A percentile compares a stretch with the other conserved stretches of the same genome.
Evolutionary conservation across 345 rosid genomes (phyloP).

Genomic region (Eucalyptus brandiana): DNA sequence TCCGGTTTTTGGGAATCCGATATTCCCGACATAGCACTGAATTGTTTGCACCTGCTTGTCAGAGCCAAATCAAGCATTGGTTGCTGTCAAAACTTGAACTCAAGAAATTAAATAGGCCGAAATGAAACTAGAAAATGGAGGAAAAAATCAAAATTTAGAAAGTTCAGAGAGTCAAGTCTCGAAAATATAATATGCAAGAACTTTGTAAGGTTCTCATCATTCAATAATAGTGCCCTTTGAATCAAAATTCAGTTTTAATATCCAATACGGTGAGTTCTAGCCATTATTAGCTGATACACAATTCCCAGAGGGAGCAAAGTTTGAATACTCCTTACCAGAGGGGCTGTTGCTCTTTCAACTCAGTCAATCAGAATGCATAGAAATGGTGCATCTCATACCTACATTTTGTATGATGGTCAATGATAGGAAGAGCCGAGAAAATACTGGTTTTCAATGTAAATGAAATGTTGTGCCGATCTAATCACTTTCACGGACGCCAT

Average conservation of each 20-base stretch:
- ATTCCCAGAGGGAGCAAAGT: not conserved
- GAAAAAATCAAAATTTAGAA: too few species aligned
- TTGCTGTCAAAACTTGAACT: not conserved
- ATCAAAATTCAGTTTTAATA: not conserved
- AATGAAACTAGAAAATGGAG: not conserved
- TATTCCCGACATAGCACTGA: too few species aligned
- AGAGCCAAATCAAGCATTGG: not conserved
- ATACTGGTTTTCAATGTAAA: constrained; percentile 65
- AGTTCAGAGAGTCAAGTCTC: too few species aligned
- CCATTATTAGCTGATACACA: not conserved
- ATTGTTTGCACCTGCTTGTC: constrained; percentile 44
- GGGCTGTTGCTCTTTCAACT: not conserved
- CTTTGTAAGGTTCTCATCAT: too few species aligned
- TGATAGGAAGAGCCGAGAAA: constrained; percentile 50
- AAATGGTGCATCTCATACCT: constrained; percentile 7
- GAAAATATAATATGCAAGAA: too few species aligned
- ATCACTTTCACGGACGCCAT: constrained; percentile 49
- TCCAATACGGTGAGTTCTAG: not conserved
- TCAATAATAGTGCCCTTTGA: too few species aligned
- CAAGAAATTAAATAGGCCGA: not conserved
- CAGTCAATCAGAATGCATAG: not conserved
- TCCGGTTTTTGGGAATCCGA: too few species aligned
- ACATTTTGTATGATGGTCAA: constrained; percentile 67
- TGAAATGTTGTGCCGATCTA: constrained; percentile 59
- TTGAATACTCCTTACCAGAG: not conserved